Conservation (phyloP, 2,329 filamentous ascomycete genomes). For the Arthrocladium fulminans region DNA sequence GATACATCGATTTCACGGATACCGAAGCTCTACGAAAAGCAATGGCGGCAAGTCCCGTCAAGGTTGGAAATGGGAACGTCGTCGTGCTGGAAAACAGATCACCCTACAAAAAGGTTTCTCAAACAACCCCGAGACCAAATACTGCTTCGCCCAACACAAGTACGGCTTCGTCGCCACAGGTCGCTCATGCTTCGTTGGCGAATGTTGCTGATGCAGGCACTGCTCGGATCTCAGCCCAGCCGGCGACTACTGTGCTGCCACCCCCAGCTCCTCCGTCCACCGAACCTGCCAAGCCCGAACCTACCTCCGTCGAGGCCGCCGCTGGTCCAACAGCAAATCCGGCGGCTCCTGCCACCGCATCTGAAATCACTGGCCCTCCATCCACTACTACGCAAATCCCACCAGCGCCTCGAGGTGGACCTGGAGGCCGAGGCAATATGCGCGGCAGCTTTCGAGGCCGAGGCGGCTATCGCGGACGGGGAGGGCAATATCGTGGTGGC, state of each 20-base stretch:
- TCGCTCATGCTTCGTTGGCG: not conserved
- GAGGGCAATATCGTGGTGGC: conserved; percentile 11
- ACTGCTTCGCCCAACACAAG: conserved; percentile 1
- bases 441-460: conserved; percentile 12
- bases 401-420: conserved; percentile 9
- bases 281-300: conserved; percentile 12
- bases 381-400: conserved; percentile 5
- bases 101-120: conserved; percentile 12
- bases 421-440: conserved; percentile 7
- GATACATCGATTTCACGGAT: conserved; percentile 80
- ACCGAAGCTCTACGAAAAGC: conserved; percentile 66
- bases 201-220: conserved; percentile 11
- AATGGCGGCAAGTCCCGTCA: conserved; percentile 68
- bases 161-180: not conserved
- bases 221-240: too few relatives aligned
- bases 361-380: conserved; percentile 7
- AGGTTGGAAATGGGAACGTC: conserved; percentile 75
- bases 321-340: not conserved
- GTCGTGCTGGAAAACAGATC: conserved; percentile 72
- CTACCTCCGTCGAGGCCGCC: not conserved
- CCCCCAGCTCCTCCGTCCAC: not conserved
- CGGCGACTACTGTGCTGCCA: conserved; percentile 4
- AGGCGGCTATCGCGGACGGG: conserved; percentile 8
- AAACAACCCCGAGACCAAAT: conserved; percentile 1
- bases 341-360: not conserved